These are phyloP conservation scores for Phoma sp. DNA, from an alignment of 2,329 filamentous ascomycete species.

Conservation along the genomic window DNA sequence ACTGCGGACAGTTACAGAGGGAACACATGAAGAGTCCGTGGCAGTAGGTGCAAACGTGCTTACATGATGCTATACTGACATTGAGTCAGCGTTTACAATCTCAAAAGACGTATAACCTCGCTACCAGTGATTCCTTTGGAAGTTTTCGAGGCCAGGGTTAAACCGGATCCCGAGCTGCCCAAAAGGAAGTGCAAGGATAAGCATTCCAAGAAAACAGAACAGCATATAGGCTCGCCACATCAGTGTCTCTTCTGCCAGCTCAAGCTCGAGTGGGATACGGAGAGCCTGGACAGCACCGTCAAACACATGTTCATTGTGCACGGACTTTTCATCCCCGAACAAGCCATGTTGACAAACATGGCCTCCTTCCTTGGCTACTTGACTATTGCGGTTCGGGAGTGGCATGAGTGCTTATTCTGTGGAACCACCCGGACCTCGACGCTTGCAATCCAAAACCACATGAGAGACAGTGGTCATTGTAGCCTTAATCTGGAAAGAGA, in stretches of 20 bases:
- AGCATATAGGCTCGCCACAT: no score
- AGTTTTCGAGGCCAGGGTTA: not conserved
- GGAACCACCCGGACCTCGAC: constrained; percentile 32
- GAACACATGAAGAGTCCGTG: constrained; percentile 6
- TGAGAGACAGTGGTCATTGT: constrained; percentile 46
- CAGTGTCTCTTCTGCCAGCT: no score
- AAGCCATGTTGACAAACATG: constrained; percentile 26
- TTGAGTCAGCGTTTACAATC: constrained; percentile 1
- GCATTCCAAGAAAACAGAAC: no score
- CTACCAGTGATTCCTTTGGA: not conserved
- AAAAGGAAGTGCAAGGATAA: no score
- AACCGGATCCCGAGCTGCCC: no score
- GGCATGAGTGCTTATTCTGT: constrained; percentile 47
- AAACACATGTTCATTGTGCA: no score
- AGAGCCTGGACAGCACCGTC: no score
- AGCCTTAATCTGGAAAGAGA: constrained; percentile 40
- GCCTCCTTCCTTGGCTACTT: constrained; percentile 41
- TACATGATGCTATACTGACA: not conserved
- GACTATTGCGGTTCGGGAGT: constrained; percentile 28
- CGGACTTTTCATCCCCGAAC: not conserved
- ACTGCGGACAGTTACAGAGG: not conserved
- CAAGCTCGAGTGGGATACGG: no score
- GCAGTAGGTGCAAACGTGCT: not conserved
- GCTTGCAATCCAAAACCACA: constrained; percentile 39
- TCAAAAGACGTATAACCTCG: constrained; percentile 7